phyloP scores from a whole-genome alignment of 257 asterid species.

The Coffea canephora region DNA sequence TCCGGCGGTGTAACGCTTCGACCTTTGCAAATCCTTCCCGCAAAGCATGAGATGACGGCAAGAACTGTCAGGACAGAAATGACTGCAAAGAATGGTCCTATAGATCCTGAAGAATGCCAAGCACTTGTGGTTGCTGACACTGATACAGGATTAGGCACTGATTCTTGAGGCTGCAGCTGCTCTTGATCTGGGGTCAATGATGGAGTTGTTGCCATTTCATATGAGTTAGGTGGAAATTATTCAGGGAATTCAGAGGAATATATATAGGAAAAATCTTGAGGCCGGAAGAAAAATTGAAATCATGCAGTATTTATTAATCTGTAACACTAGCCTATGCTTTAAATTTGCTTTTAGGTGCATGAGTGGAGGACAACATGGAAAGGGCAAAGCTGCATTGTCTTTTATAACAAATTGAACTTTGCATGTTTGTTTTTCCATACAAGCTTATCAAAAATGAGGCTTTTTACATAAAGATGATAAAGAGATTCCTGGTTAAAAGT shows the following conservation, averaged over 20 bases:
- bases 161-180: slow-evolving; percentile 24
- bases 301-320: too few relatives aligned
- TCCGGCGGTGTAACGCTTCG: slow-evolving; percentile 19
- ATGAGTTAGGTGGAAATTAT: neutral
- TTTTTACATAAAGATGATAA: neutral
- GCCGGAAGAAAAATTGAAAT: neutral
- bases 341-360: neutral
- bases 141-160: slow-evolving; percentile 18
- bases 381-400: neutral
- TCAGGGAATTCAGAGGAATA: neutral
- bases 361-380: neutral
- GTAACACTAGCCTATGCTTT: neutral
- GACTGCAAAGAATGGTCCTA: slow-evolving; percentile 39
- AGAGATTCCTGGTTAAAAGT: neutral
- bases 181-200: slow-evolving; percentile 28
- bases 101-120: slow-evolving; percentile 32
- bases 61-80: slow-evolving; percentile 32
- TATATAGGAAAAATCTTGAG: neutral
- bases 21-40: slow-evolving; percentile 28
- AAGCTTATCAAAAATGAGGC: neutral
- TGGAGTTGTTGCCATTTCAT: slow-evolving; percentile 29
- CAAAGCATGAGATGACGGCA: slow-evolving; percentile 29
- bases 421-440: neutral
- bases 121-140: slow-evolving; percentile 2
- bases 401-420: neutral